Conservation (phyloP, 1,284 basidiomycete species). For the Puccinia triticina region DNA sequence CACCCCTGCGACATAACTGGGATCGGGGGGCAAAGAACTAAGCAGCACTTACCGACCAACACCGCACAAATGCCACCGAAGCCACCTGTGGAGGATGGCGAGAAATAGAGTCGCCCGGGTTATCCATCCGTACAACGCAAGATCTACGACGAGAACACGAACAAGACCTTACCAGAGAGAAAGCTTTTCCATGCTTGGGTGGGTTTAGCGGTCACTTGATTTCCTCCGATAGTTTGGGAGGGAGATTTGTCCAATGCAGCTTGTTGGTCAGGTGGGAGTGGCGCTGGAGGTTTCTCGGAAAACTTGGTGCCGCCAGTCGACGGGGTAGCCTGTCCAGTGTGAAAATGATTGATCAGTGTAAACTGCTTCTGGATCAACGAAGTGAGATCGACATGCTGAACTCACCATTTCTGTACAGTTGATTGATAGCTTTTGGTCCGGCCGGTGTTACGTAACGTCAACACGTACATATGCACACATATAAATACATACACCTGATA, state of each 20-base stretch:
- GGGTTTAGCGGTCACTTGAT: slow-evolving; percentile 23
- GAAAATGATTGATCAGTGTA: neutral
- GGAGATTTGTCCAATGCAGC: slow-evolving; percentile 29
- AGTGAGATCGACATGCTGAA: neutral
- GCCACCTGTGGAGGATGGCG: slow-evolving; percentile 77
- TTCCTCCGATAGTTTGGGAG: slow-evolving; percentile 27
- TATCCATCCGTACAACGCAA: neutral
- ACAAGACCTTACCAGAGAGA: slow-evolving; percentile 36
- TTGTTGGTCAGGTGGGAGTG: slow-evolving; percentile 39
- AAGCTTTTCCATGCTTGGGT: slow-evolving; percentile 49
- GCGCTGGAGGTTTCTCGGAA: slow-evolving; percentile 38
- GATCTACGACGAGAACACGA: neutral
- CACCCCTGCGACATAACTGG: neutral
- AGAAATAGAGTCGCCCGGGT: slow-evolving; percentile 65
- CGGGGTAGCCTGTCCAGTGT: slow-evolving; percentile 24
- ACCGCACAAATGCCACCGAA: slow-evolving; percentile 85
- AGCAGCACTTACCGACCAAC: slow-evolving; percentile 72
- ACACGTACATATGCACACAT: too few species aligned
- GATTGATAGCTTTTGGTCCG: neutral
- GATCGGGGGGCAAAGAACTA: neutral
- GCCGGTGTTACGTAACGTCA: neutral
- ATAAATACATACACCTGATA: too few species aligned
- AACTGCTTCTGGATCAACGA: neutral
- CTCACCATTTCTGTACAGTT: neutral
- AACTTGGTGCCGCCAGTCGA: slow-evolving; percentile 44